These are phyloP conservation scores for Chytridium lagenaria DNA, from an alignment of 371 early-diverging fungal genomes.

Conservation along the genomic window DNA sequence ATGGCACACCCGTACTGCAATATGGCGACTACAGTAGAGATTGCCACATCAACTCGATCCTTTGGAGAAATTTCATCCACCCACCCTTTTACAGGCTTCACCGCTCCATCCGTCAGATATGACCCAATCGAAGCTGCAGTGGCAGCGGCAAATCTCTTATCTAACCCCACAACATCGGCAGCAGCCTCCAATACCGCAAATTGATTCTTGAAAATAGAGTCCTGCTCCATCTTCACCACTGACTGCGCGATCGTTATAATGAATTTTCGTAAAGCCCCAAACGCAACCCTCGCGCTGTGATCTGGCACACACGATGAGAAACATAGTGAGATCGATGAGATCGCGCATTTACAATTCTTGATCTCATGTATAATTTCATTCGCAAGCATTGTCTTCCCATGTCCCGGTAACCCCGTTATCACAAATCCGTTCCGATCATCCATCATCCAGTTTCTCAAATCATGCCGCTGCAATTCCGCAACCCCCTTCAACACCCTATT, in stretches of 20 bases:
- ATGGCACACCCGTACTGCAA: background rate
- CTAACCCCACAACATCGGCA: background rate
- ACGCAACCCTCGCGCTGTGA: background rate
- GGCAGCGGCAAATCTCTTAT: background rate
- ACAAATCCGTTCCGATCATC: background rate
- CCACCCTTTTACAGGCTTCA: background rate
- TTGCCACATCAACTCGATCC: background rate
- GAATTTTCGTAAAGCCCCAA: background rate
- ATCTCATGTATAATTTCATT: background rate
- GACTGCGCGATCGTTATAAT: background rate
- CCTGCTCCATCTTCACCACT: background rate
- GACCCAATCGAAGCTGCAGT: background rate
- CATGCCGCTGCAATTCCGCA: no score
- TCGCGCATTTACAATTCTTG: background rate
- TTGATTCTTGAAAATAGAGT: background rate
- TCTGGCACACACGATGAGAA: background rate
- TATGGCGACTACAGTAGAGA: background rate
- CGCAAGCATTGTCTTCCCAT: constrained; percentile 6
- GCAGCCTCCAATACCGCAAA: background rate
- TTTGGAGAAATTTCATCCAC: constrained; percentile 4
- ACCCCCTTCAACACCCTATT: no score
- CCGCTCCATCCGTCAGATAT: background rate
- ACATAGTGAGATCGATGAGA: background rate
- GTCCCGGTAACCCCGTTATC: background rate
- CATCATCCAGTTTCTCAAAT: background rate